Percentiles rank a stretch among this genome's conserved stretches.
phyloP scores from a whole-genome alignment of 2,329 filamentous ascomycete genomes.

The Monilinia aucupariae region DNA sequence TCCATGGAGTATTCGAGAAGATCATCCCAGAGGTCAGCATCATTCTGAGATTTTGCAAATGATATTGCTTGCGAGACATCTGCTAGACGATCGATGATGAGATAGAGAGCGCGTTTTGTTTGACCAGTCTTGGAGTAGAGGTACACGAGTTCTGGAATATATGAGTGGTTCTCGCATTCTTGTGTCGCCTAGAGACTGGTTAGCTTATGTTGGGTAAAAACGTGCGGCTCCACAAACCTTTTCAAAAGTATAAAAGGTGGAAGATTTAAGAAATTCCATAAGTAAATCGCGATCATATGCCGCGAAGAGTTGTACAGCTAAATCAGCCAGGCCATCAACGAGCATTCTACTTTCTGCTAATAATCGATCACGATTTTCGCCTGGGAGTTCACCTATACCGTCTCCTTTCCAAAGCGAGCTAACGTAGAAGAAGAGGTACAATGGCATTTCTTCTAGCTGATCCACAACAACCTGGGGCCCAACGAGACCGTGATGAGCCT shows the following conservation, averaged over 20 bases:
- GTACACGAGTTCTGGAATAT: conserved; percentile 89
- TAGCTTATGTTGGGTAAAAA: background rate
- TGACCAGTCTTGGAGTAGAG: conserved; percentile 93
- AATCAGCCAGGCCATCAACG: conserved; percentile 81
- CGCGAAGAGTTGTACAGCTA: conserved; percentile 81
- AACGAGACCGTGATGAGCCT: conserved; percentile 84
- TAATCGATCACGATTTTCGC: conserved; percentile 51
- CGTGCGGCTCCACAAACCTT: conserved; percentile 42
- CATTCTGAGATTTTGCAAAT: conserved; percentile 90
- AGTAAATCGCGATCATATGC: conserved; percentile 73
- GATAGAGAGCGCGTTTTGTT: conserved; percentile 81
- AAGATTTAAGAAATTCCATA: conserved; percentile 80
- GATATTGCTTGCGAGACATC: conserved; percentile 90
- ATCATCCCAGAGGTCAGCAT: conserved; percentile 91
- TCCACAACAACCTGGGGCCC: conserved; percentile 69
- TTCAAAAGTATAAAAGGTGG: conserved; percentile 84
- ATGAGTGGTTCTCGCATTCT: conserved; percentile 76
- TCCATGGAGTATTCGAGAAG: conserved; percentile 95
- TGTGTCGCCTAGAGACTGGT: conserved; percentile 49
- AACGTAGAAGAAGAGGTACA: conserved; percentile 91
- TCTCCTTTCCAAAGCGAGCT: conserved; percentile 78
- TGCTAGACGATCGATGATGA: conserved; percentile 89
- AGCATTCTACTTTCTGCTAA: conserved; percentile 58
- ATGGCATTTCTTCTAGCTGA: conserved; percentile 64
- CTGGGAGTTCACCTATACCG: conserved; percentile 50